phyloP scores from a whole-genome alignment of 768 basidiomycete genomes.

The Rhizopogon roseolus region DNA sequence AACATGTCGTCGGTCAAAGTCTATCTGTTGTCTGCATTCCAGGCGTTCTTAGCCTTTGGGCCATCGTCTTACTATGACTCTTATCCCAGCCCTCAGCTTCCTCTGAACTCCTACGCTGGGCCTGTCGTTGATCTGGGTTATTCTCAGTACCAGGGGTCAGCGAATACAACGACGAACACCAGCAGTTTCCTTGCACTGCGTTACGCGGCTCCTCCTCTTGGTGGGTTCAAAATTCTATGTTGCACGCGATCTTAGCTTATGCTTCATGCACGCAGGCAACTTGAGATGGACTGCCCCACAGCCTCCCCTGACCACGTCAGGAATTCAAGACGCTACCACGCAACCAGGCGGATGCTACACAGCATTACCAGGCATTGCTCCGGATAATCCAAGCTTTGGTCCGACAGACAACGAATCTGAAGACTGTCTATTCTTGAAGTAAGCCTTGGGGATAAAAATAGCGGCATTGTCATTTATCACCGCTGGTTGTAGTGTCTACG shows the following conservation, averaged over 20 bases:
- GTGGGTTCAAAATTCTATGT: constrained; percentile 19
- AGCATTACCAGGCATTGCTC: constrained; percentile 1
- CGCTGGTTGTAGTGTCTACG: constrained; percentile 14
- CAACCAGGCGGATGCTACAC: constrained; percentile 24
- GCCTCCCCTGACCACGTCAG: constrained; percentile 9
- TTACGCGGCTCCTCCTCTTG: constrained; percentile 46
- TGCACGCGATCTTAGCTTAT: neutral
- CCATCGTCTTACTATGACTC: constrained; percentile 2
- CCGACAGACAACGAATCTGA: constrained; percentile 17
- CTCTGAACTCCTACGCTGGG: neutral
- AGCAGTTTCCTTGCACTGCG: constrained; percentile 27
- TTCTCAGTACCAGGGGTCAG: constrained; percentile 24
- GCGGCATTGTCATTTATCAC: neutral
- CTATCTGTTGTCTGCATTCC: neutral
- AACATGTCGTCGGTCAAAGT: neutral
- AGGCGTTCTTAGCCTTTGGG: constrained; percentile 1
- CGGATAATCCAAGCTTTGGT: constrained; percentile 4
- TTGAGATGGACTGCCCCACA: constrained; percentile 26
- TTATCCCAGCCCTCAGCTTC: neutral
- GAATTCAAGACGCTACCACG: constrained; percentile 21
- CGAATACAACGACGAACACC: constrained; percentile 15
- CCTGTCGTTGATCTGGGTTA: constrained; percentile 25
- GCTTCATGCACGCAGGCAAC: constrained; percentile 7
- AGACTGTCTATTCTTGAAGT: constrained; percentile 31
- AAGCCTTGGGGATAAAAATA: neutral